Conservation (phyloP, 1,284 basidiomycete genomes). For the Jaminaea rosea region DNA sequence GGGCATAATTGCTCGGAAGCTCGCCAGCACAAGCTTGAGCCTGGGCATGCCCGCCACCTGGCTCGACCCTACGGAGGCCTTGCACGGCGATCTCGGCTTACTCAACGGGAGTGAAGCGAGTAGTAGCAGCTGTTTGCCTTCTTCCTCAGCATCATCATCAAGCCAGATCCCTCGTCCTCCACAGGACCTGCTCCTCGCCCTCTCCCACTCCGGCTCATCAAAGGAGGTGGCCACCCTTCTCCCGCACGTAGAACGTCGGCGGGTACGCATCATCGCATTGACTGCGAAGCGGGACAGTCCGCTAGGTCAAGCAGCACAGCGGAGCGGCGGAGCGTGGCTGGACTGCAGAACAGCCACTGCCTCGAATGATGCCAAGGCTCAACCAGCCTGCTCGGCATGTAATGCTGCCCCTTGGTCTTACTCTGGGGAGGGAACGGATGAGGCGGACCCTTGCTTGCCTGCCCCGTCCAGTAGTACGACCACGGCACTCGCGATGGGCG, state of each 20-base stretch:
- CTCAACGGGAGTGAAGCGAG: slow-evolving; percentile 14
- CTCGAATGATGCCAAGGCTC: not conserved
- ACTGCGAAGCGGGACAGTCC: slow-evolving; percentile 39
- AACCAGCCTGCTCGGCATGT: not conserved
- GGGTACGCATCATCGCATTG: slow-evolving; percentile 44
- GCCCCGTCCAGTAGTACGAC: slow-evolving; percentile 48
- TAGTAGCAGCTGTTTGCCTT: no score
- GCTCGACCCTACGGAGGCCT: slow-evolving; percentile 47
- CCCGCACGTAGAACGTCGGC: slow-evolving; percentile 40
- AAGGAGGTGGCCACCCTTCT: slow-evolving; percentile 46
- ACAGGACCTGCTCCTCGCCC: slow-evolving; percentile 44
- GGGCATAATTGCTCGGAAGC: slow-evolving; percentile 38
- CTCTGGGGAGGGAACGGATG: not conserved
- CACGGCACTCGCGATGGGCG: slow-evolving; percentile 48
- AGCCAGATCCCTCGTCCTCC: slow-evolving; percentile 19
- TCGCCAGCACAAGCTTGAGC: slow-evolving; percentile 32
- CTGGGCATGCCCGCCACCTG: slow-evolving; percentile 47
- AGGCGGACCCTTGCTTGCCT: slow-evolving; percentile 20
- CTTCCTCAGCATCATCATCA: not conserved
- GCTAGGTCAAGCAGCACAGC: slow-evolving; percentile 36
- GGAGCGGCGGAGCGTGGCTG: slow-evolving; percentile 35
- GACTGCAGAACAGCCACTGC: slow-evolving; percentile 32
- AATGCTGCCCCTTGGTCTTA: not conserved
- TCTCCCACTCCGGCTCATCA: slow-evolving; percentile 48
- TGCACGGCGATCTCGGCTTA: slow-evolving; percentile 49